These are phyloP conservation scores for Sequoia sempervirens DNA, from an alignment of 75 land plant species.

Conservation along the genomic window DNA sequence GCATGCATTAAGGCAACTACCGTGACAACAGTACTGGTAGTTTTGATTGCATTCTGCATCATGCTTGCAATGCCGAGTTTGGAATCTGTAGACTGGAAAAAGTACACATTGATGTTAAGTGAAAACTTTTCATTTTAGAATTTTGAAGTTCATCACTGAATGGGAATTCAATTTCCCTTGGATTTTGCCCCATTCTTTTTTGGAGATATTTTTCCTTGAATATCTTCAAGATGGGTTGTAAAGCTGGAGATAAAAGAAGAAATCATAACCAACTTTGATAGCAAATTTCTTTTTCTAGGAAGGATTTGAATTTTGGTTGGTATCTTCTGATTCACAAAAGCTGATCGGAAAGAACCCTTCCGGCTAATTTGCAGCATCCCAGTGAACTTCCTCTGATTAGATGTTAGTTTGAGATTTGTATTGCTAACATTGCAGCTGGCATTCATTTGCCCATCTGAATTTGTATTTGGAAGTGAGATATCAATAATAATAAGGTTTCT, in stretches of 20 bases:
- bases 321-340: not conserved
- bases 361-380: not conserved
- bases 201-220: not conserved
- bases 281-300: not conserved
- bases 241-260: not conserved
- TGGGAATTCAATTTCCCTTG: not conserved
- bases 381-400: not conserved
- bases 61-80: constrained; percentile 23
- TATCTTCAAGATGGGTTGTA: constrained; percentile 10
- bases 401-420: constrained; percentile 1
- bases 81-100: constrained; percentile 44
- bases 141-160: not conserved
- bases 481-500: not conserved
- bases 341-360: not conserved
- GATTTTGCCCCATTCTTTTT: not conserved
- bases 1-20: constrained; percentile 45
- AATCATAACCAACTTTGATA: constrained; percentile 1
- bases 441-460: constrained; percentile 4
- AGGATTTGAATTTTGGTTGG: constrained; percentile 3
- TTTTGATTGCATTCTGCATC: constrained; percentile 34
- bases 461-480: not conserved
- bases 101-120: not conserved
- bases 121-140: not conserved
- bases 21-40: constrained; percentile 14
- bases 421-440: constrained; percentile 1